Evolutionary conservation across 1,139 yeast genomes (phyloP).

Genomic region (Yamadazyma atmosphaerica): DNA sequence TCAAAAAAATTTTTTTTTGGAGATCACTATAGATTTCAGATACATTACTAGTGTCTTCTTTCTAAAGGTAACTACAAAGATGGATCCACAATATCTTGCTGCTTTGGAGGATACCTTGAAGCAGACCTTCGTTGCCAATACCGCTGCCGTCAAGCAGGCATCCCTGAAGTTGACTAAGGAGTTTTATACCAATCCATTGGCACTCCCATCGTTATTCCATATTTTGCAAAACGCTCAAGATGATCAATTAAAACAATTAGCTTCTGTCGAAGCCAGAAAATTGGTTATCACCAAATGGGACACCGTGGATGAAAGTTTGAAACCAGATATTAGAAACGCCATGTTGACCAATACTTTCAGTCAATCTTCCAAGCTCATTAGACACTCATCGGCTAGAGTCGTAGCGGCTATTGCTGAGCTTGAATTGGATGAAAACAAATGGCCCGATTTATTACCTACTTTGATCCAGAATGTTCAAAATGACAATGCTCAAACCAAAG

Average conservation of each 20-base stretch:
- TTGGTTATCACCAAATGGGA: slow-evolving; percentile 76
- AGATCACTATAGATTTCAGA: neutral
- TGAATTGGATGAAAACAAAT: slow-evolving; percentile 64
- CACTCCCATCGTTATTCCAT: slow-evolving; percentile 82
- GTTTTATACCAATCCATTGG: slow-evolving; percentile 67
- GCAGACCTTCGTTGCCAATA: slow-evolving; percentile 75
- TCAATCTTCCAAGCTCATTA: slow-evolving; percentile 57
- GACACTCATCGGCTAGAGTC: slow-evolving; percentile 89
- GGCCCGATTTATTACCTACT: slow-evolving; percentile 78
- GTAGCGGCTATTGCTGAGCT: slow-evolving; percentile 80
- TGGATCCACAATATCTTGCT: slow-evolving; percentile 72
- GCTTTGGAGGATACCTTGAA: slow-evolving; percentile 77
- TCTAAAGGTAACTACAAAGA: slow-evolving; percentile 8
- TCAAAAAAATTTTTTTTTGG: slow-evolving; percentile 5
- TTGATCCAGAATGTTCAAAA: slow-evolving; percentile 72
- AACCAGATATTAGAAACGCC: slow-evolving; percentile 63
- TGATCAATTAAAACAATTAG: slow-evolving; percentile 72
- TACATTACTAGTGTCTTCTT: too few species aligned
- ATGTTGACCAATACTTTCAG: slow-evolving; percentile 69
- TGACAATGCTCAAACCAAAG: slow-evolving; percentile 63
- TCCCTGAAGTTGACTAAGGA: slow-evolving; percentile 72
- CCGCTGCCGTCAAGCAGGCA: slow-evolving; percentile 79
- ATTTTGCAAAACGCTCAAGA: slow-evolving; percentile 68
- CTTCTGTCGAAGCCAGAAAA: slow-evolving; percentile 95
- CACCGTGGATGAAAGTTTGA: slow-evolving; percentile 48